Evolutionary conservation across 83 land plant genomes (phyloP), one percentile per base, ranked within the genome.

Genomic region (Diphasiastrum complanatum): DNA sequence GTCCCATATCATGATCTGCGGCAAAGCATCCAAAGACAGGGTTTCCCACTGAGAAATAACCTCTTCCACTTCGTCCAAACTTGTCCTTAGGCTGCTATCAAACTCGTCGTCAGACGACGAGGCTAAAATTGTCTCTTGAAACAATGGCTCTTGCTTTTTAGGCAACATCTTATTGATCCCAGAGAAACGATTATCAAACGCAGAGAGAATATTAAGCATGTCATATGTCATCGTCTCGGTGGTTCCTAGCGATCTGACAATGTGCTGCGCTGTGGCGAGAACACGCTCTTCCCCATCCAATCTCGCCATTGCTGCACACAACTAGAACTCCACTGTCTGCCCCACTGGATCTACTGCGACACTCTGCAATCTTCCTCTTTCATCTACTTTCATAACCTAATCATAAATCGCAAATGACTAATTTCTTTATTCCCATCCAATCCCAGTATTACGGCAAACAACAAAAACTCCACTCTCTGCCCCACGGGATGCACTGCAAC

Each of bases 221-320:
- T 87, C 92, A 5, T 84, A 71, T 10, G 81, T 70, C 36, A 62
- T 75, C 38, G 68, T 56, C 6, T 74, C 73, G 4, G 80, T 55
- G 20, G 81, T 69, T 43, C 74, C 77, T 46, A 87, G 66, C 26
- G 74, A 71, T 51, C 79, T 74, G 26, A 87, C 66, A 60, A 87
- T 87, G 47, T 79, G 83, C 66, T 84, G 85, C n/a, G 93, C 93
- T 49, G 93, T 67, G 16, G 81, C 89, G 19, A 84, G 35, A 32
- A 87, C 83, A 20, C 81, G 64, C 48, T 81, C 85, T 18, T 84
- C 83, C 16, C 78, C 85, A 33, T 69, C 89, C 12, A 47, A 47
- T 20, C 60, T 46, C 45, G 78, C 40, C 74, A 64, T 62, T 30
- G 43, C 64, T 60, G 68, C 59, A 32, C 69, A 61, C 60, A n/a